phyloP scores from a whole-genome alignment of 352 stramenopile genomes.

The Phytophthora kernoviae region DNA sequence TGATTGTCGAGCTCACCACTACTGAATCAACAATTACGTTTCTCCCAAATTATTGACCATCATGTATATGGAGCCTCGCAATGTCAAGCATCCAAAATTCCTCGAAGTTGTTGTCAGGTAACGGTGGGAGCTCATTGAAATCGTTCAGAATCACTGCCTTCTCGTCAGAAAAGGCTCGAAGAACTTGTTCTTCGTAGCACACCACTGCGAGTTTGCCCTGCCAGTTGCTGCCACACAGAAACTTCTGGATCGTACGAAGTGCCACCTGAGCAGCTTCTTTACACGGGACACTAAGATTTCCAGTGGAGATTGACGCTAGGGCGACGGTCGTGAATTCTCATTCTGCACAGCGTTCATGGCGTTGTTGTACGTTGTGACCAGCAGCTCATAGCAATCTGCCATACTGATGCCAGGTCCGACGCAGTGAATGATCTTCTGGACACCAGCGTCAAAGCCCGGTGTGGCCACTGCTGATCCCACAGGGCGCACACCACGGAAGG shows the following conservation, averaged over 20 bases:
- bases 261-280: constrained; percentile 32
- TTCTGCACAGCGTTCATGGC: constrained; percentile 28
- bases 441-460: constrained; percentile 46
- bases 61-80: neutral
- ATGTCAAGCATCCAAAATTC: neutral
- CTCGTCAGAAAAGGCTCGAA: constrained; percentile 29
- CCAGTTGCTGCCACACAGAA: constrained; percentile 40
- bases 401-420: constrained; percentile 40
- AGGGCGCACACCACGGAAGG: constrained; percentile 16
- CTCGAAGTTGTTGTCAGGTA: constrained; percentile 13
- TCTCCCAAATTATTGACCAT: neutral
- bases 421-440: constrained; percentile 53
- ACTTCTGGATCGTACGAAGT: constrained; percentile 45
- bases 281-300: constrained; percentile 43
- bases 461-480: constrained; percentile 36
- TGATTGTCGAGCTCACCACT: too few species aligned
- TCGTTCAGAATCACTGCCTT: constrained; percentile 24
- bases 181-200: constrained; percentile 40
- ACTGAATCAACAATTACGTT: too few species aligned
- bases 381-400: constrained; percentile 16
- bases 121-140: constrained; percentile 39
- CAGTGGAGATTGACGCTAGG: constrained; percentile 58
- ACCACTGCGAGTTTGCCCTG: constrained; percentile 42
- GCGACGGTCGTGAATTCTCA: constrained; percentile 45
- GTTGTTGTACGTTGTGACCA: constrained; percentile 26